These are phyloP conservation scores for Liriodendron chinense DNA, from an alignment of 164 flowering plant species.

Conservation along the genomic window DNA sequence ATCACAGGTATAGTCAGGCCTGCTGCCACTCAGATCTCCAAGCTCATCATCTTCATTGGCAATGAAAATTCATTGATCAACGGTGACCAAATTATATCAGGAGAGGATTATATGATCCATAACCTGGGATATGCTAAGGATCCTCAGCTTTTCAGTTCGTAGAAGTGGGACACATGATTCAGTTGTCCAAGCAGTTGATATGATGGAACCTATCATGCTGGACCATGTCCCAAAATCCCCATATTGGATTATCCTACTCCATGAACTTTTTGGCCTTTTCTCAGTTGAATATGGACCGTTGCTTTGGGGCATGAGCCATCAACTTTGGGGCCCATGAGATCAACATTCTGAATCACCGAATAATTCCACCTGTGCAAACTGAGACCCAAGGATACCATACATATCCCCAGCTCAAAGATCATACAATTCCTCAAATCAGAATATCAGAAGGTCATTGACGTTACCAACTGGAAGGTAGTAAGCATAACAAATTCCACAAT, in stretches of 20 bases:
- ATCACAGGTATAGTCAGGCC: conserved; percentile 73
- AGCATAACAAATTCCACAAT: conserved; percentile 93
- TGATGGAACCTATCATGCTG: too few species aligned
- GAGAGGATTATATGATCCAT: too few species aligned
- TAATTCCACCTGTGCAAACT: not conserved
- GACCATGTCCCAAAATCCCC: too few species aligned
- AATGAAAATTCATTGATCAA: not conserved
- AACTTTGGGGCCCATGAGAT: too few species aligned
- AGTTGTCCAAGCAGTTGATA: too few species aligned
- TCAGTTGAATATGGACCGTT: too few species aligned
- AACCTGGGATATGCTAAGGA: too few species aligned
- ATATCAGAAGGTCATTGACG: conserved; percentile 1
- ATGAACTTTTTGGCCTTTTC: too few species aligned
- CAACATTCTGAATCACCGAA: not conserved
- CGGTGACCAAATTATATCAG: not conserved
- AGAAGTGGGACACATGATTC: too few species aligned
- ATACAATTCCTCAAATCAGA: not conserved
- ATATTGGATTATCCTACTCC: too few species aligned
- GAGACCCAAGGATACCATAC: not conserved
- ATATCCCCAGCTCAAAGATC: not conserved
- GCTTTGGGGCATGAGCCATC: too few species aligned
- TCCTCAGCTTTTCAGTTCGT: too few species aligned
- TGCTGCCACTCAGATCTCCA: conserved; percentile 64
- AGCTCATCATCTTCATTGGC: conserved; percentile 60
- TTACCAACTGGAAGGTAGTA: conserved; percentile 73